phyloP scores from a whole-genome alignment of 108 stramenopile genomes.

The Schizochytrium sp. region DNA sequence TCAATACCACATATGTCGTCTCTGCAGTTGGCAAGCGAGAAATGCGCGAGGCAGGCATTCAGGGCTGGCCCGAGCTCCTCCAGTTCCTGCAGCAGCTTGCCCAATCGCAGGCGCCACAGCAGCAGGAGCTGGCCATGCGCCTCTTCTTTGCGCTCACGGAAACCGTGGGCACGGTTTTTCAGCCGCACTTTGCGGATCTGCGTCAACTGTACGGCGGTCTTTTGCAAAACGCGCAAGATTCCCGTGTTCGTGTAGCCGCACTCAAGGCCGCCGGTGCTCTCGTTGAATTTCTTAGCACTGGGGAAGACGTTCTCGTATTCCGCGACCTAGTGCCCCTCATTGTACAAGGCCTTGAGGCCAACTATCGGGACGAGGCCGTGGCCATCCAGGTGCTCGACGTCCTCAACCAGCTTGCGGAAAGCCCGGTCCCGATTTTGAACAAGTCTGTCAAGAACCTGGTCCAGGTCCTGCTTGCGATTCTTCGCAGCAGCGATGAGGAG shows the following conservation, averaged over 20 bases:
- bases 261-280: not conserved
- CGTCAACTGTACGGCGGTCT: not conserved
- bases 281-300: not conserved
- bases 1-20: not conserved
- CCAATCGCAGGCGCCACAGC: not conserved
- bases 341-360: not conserved
- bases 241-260: not conserved
- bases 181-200: not conserved
- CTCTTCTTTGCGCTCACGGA: slow-evolving; percentile 9
- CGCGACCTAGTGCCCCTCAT: not conserved
- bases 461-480: not conserved
- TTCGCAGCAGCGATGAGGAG: not conserved
- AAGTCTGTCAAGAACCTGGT: not conserved
- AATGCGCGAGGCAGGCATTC: not conserved
- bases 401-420: not conserved
- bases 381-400: not conserved
- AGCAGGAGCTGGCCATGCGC: not conserved
- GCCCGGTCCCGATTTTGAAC: not conserved
- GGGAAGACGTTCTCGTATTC: not conserved
- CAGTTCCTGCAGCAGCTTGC: not conserved
- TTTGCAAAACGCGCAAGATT: not conserved
- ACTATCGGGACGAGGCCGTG: not conserved
- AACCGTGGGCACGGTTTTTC: not conserved
- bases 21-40: not conserved
- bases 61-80: slow-evolving; percentile 6